A percentile compares a stretch with the other conserved stretches of the same genome.
Conservation (phyloP, 306 rosid genomes). For the Luffa acutangula region DNA sequence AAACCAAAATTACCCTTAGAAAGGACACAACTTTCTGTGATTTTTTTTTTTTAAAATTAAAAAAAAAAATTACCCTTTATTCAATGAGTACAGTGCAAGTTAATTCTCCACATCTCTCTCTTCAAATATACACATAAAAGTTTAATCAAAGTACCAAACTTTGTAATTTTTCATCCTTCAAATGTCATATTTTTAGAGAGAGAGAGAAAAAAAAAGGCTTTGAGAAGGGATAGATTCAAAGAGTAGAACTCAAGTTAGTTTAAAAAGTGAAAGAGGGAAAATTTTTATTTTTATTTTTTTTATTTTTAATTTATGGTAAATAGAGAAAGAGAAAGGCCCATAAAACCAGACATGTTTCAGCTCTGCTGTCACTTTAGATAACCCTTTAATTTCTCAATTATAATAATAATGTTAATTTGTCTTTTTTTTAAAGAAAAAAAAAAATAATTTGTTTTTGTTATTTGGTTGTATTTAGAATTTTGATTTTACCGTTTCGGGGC, state of each 20-base stretch:
- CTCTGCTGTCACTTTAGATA: not conserved
- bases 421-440: not conserved
- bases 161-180: not conserved
- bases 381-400: not conserved
- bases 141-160: not conserved
- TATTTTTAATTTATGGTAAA: not conserved
- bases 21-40: not conserved
- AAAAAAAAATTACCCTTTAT: not conserved
- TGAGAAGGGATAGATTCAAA: not conserved
- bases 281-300: not conserved
- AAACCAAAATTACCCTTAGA: not conserved
- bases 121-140: not conserved
- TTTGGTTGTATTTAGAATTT: not conserved
- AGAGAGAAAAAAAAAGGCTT: no score
- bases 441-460: not conserved
- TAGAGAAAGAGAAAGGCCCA: not conserved
- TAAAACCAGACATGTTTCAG: not conserved
- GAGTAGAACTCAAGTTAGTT: conserved; percentile 5
- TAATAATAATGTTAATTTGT: not conserved
- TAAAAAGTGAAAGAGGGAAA: not conserved
- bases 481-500: not conserved
- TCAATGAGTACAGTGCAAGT: conserved; percentile 6
- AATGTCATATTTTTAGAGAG: not conserved
- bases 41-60: no score
- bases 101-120: not conserved